Percentiles rank a stretch among this genome's conserved stretches.
Conservation (phyloP, 495 filamentous ascomycete species). For the Penicillium longicatenatum region DNA sequence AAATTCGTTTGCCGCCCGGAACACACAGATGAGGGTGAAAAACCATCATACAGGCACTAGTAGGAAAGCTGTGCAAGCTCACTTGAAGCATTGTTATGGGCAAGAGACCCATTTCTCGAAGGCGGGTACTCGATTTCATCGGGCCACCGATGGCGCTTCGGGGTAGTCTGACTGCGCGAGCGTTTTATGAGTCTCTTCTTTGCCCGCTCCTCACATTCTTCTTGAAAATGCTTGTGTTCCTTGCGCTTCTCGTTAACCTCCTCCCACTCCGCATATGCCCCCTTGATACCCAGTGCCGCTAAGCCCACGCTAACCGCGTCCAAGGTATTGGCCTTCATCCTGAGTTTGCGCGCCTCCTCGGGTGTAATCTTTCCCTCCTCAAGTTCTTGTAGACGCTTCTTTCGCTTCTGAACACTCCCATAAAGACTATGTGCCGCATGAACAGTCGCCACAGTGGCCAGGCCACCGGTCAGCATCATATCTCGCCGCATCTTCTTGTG, state of each 20-base stretch:
- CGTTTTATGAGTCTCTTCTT: constrained; percentile 69
- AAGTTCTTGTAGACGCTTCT: constrained; percentile 68
- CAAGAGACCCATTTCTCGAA: background rate
- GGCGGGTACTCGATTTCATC: constrained; percentile 29
- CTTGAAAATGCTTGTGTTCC: constrained; percentile 52
- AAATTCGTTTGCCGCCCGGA: background rate
- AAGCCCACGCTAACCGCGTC: constrained; percentile 81
- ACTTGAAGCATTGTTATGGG: constrained; percentile 16
- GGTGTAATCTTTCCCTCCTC: constrained; percentile 74
- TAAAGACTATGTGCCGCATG: constrained; percentile 84
- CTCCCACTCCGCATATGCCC: constrained; percentile 75
- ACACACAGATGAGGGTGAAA: background rate
- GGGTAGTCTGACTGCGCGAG: constrained; percentile 19
- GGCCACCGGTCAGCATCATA: constrained; percentile 77
- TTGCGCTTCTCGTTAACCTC: constrained; percentile 63
- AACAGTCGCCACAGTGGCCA: constrained; percentile 86
- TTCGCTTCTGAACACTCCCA: constrained; percentile 71
- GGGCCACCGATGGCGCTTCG: constrained; percentile 25
- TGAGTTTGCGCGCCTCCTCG: constrained; percentile 76
- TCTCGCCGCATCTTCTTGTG: constrained; percentile 81
- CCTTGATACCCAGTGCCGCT: constrained; percentile 83
- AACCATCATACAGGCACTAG: constrained; percentile 5
- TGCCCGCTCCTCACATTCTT: constrained; percentile 65
- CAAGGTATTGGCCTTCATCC: constrained; percentile 71
- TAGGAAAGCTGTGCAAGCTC: constrained; percentile 14